These are phyloP conservation scores for Fonsecaea erecta DNA, from an alignment of 2,329 filamentous ascomycete species.

Conservation along the genomic window DNA sequence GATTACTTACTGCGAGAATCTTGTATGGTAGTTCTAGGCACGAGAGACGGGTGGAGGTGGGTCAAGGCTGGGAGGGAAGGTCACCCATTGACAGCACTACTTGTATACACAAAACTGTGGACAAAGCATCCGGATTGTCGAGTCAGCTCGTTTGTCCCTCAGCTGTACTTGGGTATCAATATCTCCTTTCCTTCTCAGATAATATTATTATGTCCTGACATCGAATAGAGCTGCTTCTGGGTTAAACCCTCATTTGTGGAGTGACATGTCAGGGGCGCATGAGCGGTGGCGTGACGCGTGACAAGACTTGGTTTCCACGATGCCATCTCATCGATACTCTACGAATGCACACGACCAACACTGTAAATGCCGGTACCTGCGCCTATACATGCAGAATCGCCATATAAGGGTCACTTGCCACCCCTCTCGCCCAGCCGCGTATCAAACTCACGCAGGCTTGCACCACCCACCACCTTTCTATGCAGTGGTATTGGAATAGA, in stretches of 20 bases:
- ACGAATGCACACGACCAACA: neutral
- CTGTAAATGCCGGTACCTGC: neutral
- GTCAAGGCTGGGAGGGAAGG: no score
- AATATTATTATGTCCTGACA: neutral
- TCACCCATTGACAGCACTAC: no score
- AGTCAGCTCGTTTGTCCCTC: no score
- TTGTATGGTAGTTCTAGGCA: no score
- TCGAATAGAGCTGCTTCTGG: neutral
- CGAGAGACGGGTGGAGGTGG: no score
- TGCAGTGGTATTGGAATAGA: conserved; percentile 6
- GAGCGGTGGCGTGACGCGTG: neutral
- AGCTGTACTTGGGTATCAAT: no score
- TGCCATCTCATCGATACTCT: neutral
- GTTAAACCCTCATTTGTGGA: neutral
- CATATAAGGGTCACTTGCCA: neutral
- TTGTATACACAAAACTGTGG: no score
- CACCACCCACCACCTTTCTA: neutral
- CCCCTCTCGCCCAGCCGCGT: neutral
- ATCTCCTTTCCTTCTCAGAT: no score
- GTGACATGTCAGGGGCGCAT: neutral
- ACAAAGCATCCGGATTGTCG: no score
- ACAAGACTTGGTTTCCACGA: neutral
- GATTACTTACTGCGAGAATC: no score
- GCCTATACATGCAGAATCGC: neutral
- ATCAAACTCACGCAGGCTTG: neutral